Percentiles rank a stretch among this genome's conserved stretches.
These are phyloP conservation scores for Metschnikowia aberdeeniae DNA, from an alignment of 805 yeast species.

Conservation along the genomic window DNA sequence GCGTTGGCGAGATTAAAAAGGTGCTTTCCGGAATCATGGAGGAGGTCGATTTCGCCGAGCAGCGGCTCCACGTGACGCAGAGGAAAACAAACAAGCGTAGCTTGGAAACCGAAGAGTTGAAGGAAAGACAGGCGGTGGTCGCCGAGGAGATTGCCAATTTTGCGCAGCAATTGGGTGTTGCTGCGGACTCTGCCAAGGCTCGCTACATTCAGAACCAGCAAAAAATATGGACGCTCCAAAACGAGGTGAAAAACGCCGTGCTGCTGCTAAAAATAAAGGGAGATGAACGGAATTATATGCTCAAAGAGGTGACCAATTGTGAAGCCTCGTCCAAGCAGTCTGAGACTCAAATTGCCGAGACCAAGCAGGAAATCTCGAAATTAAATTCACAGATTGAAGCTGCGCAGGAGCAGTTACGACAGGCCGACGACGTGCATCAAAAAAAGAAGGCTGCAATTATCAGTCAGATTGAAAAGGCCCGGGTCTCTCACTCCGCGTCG, in stretches of 20 bases:
- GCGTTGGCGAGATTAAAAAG: conserved; percentile 39
- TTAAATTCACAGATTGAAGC: conserved; percentile 20
- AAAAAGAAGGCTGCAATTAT: conserved; percentile 15
- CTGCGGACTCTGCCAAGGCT: conserved; percentile 16
- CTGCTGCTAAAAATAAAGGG: conserved; percentile 42
- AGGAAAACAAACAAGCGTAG: conserved; percentile 27
- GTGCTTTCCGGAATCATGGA: conserved; percentile 44
- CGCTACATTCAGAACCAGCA: conserved; percentile 35
- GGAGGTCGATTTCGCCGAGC: conserved; percentile 43
- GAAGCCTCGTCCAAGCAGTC: conserved; percentile 46
- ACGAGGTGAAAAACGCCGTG: conserved; percentile 41
- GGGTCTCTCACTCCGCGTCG: conserved; percentile 21
- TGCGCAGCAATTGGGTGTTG: conserved; percentile 20
- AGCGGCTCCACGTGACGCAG: conserved; percentile 32
- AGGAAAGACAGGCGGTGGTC: conserved; percentile 23
- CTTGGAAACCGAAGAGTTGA: conserved; percentile 27
- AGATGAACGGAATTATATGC: conserved; percentile 64
- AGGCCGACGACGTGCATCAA: conserved; percentile 19
- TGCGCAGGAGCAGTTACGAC: conserved; percentile 20
- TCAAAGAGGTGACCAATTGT: conserved; percentile 54
- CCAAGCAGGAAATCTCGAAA: conserved; percentile 18
- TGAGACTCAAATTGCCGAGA: conserved; percentile 23
- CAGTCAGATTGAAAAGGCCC: conserved; percentile 23
- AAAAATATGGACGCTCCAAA: conserved; percentile 43
- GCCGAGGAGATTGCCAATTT: conserved; percentile 27